phyloP scores from a whole-genome alignment of 345 rosid genomes.

The Camelina hispida region DNA sequence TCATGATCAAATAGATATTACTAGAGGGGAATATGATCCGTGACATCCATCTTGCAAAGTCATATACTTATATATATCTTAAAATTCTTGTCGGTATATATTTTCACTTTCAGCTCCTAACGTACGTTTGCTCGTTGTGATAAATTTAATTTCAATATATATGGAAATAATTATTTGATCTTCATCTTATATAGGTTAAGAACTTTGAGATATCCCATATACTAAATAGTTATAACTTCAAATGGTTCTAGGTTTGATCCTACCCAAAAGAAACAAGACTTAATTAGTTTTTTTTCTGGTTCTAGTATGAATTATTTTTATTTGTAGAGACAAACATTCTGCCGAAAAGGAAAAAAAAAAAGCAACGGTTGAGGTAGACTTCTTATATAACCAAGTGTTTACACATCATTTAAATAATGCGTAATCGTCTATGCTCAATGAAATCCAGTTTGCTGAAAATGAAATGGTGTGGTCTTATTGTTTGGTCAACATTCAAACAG shows the following conservation, averaged over 20 bases:
- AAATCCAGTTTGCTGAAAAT: neutral
- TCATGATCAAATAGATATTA: constrained; percentile 1
- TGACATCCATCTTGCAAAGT: neutral
- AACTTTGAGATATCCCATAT: neutral
- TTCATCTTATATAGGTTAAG: neutral
- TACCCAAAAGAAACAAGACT: too few relatives aligned
- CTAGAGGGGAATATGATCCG: neutral
- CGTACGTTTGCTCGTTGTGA: neutral
- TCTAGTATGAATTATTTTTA: too few relatives aligned
- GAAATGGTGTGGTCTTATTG: neutral
- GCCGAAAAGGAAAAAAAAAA: neutral
- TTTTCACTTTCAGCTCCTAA: neutral
- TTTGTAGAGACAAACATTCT: neutral
- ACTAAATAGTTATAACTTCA: neutral
- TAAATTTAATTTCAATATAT: neutral
- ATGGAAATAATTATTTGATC: neutral
- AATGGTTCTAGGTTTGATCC: neutral
- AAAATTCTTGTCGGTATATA: neutral
- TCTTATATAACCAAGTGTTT: neutral
- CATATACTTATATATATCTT: neutral
- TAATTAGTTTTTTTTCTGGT: too few relatives aligned
- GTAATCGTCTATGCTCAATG: neutral
- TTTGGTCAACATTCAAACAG: constrained; percentile 1
- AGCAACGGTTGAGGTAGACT: neutral
- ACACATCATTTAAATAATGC: neutral